Base-by-base conservation (phyloP, 345 rosid genomes). In the Capsella bursapastoris region DNA sequence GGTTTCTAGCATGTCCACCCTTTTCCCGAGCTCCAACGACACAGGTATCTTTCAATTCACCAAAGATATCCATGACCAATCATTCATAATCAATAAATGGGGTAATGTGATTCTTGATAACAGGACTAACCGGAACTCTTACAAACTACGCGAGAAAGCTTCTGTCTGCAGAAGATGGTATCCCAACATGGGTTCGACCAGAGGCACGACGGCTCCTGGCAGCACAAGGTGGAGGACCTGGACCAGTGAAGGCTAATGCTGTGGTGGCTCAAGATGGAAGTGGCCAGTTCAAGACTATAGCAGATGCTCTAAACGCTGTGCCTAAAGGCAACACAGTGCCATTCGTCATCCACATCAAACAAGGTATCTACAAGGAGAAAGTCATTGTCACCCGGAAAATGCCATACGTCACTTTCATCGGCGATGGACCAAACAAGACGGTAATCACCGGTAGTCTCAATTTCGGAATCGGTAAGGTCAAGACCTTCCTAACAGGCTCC, bases 341-440 rank as follows among this genome's bases (percentile, higher is more conserved):
- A 10, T 89, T 89, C 63, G 79, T 89, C n/a, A 61, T 94, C 28
- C 40, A 91, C 72, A 79, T 94, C 40, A 91, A 90, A 85, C 78
- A 38, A 49, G 98, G 98, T 60, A 71, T 85, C 31, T 94, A 94
- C 68, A 64, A 68, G 3, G 98, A 94, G 77, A 69, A 69, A 34
- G 86, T 91, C 15, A 8, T 12, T 0, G 50, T 91, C 49, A 18
- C 73, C 12, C 84, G 47, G 73, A 14, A 40, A 3, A 69, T 75
- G 86, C 31, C 62, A 0, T 32, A 83, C 28, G 72, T 94, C 13
- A 65, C 85, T 82, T 77, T 94, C 66, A 65, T 91, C 35, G 97
- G 98, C 0, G 98, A 94, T 11, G 98, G 95, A 12, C 77, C 86
- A 13, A 74, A 77, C 4, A 88, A 82, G 82, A 91, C 95, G n/a